phyloP scores from a whole-genome alignment of 2,329 filamentous ascomycete genomes.

The Hymenoscyphus occultus region DNA sequence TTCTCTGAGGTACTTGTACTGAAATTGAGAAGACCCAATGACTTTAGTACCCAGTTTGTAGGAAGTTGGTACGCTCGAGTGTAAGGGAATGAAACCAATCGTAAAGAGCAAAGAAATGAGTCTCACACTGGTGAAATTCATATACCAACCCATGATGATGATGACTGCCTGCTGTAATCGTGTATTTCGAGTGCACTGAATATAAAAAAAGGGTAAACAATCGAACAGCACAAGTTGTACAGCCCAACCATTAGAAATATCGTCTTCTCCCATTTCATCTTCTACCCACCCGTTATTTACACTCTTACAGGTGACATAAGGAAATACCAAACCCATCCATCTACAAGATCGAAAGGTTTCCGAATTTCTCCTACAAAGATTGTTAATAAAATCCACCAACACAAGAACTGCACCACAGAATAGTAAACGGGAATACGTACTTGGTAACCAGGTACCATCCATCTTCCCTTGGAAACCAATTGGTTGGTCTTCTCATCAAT shows the following conservation, averaged over 20 bases:
- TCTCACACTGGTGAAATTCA: neutral
- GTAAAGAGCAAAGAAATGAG: neutral
- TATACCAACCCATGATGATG: neutral
- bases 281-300: constrained; percentile 52
- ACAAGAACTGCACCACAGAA: neutral
- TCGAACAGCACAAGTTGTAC: constrained; percentile 4
- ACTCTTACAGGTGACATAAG: constrained; percentile 65
- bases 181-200: neutral
- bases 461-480: constrained; percentile 96
- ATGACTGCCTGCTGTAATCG: neutral
- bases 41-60: no score
- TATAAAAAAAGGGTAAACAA: neutral
- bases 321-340: constrained; percentile 35
- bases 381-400: constrained; percentile 44
- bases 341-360: constrained; percentile 93
- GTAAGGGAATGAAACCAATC: no score
- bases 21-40: no score
- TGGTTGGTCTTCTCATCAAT: constrained; percentile 96
- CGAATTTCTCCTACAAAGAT: constrained; percentile 84
- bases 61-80: no score
- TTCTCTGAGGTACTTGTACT: no score
- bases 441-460: constrained; percentile 98
- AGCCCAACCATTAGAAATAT: constrained; percentile 15
- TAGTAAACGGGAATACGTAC: constrained; percentile 49
- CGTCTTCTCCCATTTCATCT: constrained; percentile 24